A percentile compares a stretch with the other conserved stretches of the same genome.
Evolutionary conservation across 805 yeast species (phyloP).

Genomic region (Peterozyma xylosa): DNA sequence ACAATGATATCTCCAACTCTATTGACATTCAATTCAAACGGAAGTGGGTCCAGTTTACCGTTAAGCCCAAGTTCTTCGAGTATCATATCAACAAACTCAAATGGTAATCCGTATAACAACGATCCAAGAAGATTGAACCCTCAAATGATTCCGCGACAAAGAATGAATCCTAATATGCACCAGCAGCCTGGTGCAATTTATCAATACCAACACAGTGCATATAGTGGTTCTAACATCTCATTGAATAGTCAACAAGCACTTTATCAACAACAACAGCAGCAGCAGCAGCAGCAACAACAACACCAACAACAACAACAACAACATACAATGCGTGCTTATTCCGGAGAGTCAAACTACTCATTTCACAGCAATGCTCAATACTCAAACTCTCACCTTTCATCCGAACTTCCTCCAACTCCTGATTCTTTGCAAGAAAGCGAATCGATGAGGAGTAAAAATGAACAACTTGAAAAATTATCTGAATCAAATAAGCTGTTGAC

Average conservation of each 20-base stretch:
- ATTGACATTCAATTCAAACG: neutral
- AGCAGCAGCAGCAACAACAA: constrained; percentile 3
- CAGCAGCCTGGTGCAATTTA: neutral
- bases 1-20: constrained; percentile 2
- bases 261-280: constrained; percentile 3
- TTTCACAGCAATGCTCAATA: no score
- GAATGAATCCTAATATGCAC: neutral
- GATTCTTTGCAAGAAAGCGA: constrained; percentile 2
- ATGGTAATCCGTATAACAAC: neutral
- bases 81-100: constrained; percentile 1
- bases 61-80: constrained; percentile 3
- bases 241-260: neutral
- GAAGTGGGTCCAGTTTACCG: neutral
- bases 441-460: neutral
- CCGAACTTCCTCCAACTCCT: constrained; percentile 5
- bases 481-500: neutral
- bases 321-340: neutral
- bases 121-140: no score
- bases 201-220: neutral
- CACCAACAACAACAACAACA: constrained; percentile 2
- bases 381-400: no score
- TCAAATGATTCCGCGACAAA: no score
- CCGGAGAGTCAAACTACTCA: no score
- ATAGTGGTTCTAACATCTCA: neutral
- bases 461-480: neutral